A percentile compares a stretch with the other conserved stretches of the same genome.
These are phyloP conservation scores for Candida koratica DNA, from an alignment of 805 yeast genomes.

Conservation along the genomic window DNA sequence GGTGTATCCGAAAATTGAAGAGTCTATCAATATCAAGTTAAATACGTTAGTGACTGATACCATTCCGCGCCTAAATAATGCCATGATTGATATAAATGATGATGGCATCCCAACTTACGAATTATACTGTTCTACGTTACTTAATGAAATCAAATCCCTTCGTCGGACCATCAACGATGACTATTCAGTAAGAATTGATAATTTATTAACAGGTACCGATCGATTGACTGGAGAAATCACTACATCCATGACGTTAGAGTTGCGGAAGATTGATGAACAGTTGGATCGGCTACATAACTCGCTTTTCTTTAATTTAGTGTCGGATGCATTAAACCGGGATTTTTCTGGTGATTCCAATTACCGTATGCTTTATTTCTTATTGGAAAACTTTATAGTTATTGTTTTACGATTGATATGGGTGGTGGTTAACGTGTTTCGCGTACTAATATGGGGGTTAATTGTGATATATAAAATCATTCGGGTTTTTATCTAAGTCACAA, in stretches of 20 bases:
- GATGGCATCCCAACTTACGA: constrained; percentile 34
- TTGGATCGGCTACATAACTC: constrained; percentile 40
- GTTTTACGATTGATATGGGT: constrained; percentile 55
- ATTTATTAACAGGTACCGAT: constrained; percentile 58
- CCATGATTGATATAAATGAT: constrained; percentile 27
- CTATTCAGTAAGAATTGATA: constrained; percentile 55
- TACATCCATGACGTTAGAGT: constrained; percentile 62
- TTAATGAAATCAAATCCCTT: constrained; percentile 33
- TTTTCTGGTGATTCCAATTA: constrained; percentile 24
- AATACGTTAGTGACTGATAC: constrained; percentile 2
- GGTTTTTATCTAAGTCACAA: too few relatives aligned
- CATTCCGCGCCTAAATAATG: constrained; percentile 11
- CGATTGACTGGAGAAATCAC: constrained; percentile 70
- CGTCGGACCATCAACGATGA: constrained; percentile 37
- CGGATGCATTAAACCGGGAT: constrained; percentile 13
- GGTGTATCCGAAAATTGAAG: constrained; percentile 11
- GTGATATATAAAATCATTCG: too few relatives aligned
- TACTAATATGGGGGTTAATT: constrained; percentile 23
- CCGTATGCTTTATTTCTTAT: constrained; percentile 36
- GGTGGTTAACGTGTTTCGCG: constrained; percentile 45
- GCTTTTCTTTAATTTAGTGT: constrained; percentile 22
- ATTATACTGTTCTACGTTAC: constrained; percentile 26
- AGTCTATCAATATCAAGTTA: background rate
- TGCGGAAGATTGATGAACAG: constrained; percentile 50
- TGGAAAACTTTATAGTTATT: constrained; percentile 53